These are phyloP conservation scores for Bothriochloa decipiens DNA, from an alignment of 176 grass and related monocot species.

Conservation along the genomic window DNA sequence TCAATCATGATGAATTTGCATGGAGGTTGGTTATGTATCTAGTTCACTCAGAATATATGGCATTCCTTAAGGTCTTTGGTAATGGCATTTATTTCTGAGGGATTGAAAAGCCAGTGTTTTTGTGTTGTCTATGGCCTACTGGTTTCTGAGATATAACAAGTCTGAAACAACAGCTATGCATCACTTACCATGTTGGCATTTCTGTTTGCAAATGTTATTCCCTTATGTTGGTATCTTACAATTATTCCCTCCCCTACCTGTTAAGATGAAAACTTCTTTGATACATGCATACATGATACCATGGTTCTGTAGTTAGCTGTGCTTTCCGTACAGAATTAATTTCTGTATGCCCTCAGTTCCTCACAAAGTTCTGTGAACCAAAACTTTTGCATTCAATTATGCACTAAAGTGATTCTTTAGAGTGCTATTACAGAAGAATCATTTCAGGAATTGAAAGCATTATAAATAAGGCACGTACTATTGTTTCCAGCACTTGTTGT, in stretches of 20 bases:
- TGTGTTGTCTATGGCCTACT: background rate
- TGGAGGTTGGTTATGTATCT: background rate
- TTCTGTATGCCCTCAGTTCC: background rate
- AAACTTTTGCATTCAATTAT: slow-evolving; percentile 3
- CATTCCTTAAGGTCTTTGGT: background rate
- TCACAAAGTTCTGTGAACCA: background rate
- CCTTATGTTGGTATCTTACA: background rate
- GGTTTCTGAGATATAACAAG: slow-evolving; percentile 22
- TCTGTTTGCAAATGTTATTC: slow-evolving; percentile 18
- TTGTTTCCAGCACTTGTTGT: background rate
- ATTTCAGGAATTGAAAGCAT: background rate
- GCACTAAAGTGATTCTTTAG: background rate
- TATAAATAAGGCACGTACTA: background rate
- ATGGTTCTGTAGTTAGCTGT: slow-evolving; percentile 20
- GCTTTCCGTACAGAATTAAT: background rate
- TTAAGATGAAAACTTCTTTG: slow-evolving; percentile 2
- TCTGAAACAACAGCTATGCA: background rate
- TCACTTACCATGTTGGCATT: slow-evolving; percentile 2
- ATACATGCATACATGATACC: slow-evolving; percentile 14
- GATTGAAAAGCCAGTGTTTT: background rate
- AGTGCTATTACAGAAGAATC: background rate
- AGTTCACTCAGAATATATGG: background rate
- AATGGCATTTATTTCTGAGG: background rate
- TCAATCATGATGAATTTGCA: background rate
- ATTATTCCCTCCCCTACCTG: background rate